Percentiles rank a stretch among this genome's conserved stretches.
phyloP scores from a whole-genome alignment of 2,329 filamentous ascomycete genomes.

The Alternaria sp. region DNA sequence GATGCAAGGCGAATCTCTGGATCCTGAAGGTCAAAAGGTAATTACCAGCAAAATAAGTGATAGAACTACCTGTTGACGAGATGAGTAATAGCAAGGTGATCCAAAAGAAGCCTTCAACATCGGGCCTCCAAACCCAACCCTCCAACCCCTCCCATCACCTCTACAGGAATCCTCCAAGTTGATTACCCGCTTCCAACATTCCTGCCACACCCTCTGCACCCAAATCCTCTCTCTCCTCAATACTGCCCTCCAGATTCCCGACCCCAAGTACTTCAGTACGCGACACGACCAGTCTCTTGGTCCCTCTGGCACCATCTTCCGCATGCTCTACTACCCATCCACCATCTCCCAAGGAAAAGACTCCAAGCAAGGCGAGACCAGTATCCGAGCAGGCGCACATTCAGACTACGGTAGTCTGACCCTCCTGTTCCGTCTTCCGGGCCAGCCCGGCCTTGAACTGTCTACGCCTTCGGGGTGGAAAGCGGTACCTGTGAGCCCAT shows the following conservation, averaged over 20 bases:
- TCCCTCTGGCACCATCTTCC: constrained; percentile 59
- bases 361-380: constrained; percentile 44
- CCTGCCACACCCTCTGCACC: constrained; percentile 75
- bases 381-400: constrained; percentile 89
- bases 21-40: constrained; percentile 76
- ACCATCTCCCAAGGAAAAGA: constrained; percentile 31
- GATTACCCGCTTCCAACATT: constrained; percentile 70
- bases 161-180: constrained; percentile 66
- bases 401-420: constrained; percentile 80
- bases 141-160: constrained; percentile 75
- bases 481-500: constrained; percentile 53
- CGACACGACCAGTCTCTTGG: constrained; percentile 63
- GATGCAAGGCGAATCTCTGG: constrained; percentile 87
- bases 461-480: constrained; percentile 62
- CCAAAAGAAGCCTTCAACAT: constrained; percentile 89
- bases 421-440: constrained; percentile 81
- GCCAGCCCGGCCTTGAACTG: constrained; percentile 87
- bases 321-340: constrained; percentile 61
- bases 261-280: constrained; percentile 64
- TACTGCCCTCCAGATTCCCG: constrained; percentile 69
- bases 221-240: constrained; percentile 79
- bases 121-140: constrained; percentile 70
- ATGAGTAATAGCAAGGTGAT: constrained; percentile 69
- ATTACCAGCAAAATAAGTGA: neutral
- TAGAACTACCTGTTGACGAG: neutral